phyloP scores from a whole-genome alignment of 1,284 basidiomycete species.

The Malassezia equina region DNA sequence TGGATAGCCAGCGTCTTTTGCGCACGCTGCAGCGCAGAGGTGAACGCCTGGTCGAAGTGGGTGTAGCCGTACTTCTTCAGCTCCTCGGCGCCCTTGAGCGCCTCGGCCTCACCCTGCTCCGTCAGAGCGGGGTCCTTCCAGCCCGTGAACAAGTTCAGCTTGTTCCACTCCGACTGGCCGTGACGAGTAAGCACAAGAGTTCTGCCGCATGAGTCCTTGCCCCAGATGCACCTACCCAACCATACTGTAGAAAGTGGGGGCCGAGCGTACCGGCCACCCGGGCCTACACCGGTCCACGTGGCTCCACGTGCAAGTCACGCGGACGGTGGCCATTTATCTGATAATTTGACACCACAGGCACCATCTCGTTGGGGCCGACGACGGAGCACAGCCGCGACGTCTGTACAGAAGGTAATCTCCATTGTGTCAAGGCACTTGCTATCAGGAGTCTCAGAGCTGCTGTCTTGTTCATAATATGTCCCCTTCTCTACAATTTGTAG shows the following conservation, averaged over 20 bases:
- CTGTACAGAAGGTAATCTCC: no score
- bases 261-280: neutral
- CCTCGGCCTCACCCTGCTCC: conserved; percentile 43
- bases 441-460: neutral
- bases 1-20: conserved; percentile 50
- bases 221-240: conserved; percentile 11
- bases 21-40: conserved; percentile 50
- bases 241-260: conserved; percentile 1
- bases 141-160: conserved; percentile 47
- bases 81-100: conserved; percentile 42
- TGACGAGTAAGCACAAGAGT: conserved; percentile 47
- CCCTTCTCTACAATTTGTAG: conserved; percentile 3
- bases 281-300: neutral
- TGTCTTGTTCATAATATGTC: neutral
- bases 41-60: conserved; percentile 47
- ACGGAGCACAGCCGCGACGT: no score
- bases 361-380: neutral
- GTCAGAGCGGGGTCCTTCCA: conserved; percentile 48
- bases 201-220: conserved; percentile 8
- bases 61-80: conserved; percentile 45
- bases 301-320: neutral
- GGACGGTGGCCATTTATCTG: neutral
- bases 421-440: neutral
- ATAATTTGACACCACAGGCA: neutral
- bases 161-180: conserved; percentile 49